Percentiles rank a stretch among this genome's conserved stretches.
Evolutionary conservation across 495 filamentous ascomycete species (phyloP).

Genomic region (Penicillium steckii): DNA sequence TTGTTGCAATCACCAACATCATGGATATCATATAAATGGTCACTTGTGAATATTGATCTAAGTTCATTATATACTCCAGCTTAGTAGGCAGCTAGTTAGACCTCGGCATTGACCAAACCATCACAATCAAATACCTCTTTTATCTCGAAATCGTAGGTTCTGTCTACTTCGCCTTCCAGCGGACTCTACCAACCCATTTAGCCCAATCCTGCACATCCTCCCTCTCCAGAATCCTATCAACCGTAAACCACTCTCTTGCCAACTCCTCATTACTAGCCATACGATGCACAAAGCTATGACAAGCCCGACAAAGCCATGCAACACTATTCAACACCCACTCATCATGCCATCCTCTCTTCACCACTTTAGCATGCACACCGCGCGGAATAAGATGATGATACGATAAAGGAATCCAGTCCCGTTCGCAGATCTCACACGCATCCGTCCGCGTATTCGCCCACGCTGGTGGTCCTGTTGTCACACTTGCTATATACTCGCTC

Average conservation of each 20-base stretch:
- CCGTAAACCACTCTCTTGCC: constrained; percentile 69
- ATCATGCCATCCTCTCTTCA: constrained; percentile 79
- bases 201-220: constrained; percentile 74
- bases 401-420: constrained; percentile 71
- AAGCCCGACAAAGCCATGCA: constrained; percentile 86
- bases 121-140: no score
- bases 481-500: constrained; percentile 53
- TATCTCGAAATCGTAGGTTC: not conserved
- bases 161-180: constrained; percentile 59
- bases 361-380: constrained; percentile 71
- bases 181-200: constrained; percentile 60
- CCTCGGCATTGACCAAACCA: no score
- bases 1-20: not conserved
- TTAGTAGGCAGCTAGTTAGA: no score
- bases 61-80: not conserved
- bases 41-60: not conserved
- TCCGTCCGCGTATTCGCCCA: constrained; percentile 53
- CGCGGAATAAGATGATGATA: constrained; percentile 86
- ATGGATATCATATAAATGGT: not conserved
- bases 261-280: constrained; percentile 78
- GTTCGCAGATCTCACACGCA: constrained; percentile 80
- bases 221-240: constrained; percentile 65
- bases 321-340: constrained; percentile 74
- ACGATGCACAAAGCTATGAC: constrained; percentile 81
- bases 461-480: constrained; percentile 58